Conservation (phyloP, 2,329 filamentous ascomycete genomes). For the Geosmithia morbida region DNA sequence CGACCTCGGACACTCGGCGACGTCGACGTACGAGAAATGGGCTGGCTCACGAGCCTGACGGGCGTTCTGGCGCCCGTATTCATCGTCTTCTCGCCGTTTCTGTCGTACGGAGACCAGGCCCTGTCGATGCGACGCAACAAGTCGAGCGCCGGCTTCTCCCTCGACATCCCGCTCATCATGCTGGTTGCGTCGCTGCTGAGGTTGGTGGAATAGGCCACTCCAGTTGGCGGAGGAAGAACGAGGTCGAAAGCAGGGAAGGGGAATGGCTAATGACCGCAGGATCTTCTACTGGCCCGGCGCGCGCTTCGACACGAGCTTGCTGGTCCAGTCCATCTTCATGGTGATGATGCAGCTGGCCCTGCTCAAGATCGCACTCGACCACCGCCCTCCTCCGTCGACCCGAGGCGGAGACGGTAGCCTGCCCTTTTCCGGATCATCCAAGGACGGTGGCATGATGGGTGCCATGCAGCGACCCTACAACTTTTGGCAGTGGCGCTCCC, state of each 20-base stretch:
- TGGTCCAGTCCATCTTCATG: conserved; percentile 53
- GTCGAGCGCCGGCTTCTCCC: conserved; percentile 53
- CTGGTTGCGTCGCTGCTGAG: conserved; percentile 52
- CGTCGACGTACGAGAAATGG: conserved; percentile 10
- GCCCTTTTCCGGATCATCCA: conserved; percentile 42
- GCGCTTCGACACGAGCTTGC: conserved; percentile 46
- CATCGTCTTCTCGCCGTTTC: conserved; percentile 45
- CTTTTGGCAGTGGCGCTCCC: conserved; percentile 72
- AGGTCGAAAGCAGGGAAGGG: background rate
- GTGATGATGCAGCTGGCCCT: conserved; percentile 47
- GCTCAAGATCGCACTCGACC: conserved; percentile 54
- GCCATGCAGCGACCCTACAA: conserved; percentile 47
- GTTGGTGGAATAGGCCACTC: conserved; percentile 21
- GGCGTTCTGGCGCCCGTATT: conserved; percentile 48
- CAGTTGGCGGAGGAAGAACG: background rate
- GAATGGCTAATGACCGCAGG: conserved; percentile 19
- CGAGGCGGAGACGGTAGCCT: conserved; percentile 44
- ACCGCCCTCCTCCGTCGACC: conserved; percentile 43
- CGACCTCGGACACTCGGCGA: background rate
- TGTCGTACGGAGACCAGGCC: conserved; percentile 53
- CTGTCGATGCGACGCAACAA: conserved; percentile 48
- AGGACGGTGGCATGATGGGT: conserved; percentile 15
- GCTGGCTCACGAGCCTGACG: conserved; percentile 31
- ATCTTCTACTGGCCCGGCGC: conserved; percentile 59
- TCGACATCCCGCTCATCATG: conserved; percentile 62